phyloP scores from a whole-genome alignment of 2,329 filamentous ascomycete species.

The Thelonectria olida region DNA sequence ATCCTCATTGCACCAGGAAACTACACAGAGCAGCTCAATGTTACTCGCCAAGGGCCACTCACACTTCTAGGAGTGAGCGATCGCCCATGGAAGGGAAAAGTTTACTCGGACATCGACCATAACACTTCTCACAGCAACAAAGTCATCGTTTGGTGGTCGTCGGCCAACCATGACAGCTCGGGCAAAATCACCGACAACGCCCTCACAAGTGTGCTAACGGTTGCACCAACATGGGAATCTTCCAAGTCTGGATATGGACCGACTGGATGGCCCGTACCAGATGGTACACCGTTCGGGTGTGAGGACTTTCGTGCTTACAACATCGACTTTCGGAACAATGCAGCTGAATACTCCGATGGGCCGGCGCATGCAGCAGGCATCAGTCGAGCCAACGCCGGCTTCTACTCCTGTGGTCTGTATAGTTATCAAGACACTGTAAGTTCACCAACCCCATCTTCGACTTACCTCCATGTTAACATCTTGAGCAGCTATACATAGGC shows the following conservation, averaged over 20 bases:
- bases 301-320: constrained; percentile 73
- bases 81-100: constrained; percentile 43
- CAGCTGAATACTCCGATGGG: constrained; percentile 57
- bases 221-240: constrained; percentile 71
- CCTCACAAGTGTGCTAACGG: constrained; percentile 68
- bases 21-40: constrained; percentile 72
- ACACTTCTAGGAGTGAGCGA: constrained; percentile 68
- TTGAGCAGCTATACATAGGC: constrained; percentile 66
- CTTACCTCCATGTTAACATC: neutral
- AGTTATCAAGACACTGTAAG: constrained; percentile 72
- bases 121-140: constrained; percentile 52
- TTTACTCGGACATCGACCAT: constrained; percentile 53
- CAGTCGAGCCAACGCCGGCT: constrained; percentile 70
- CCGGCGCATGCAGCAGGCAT: constrained; percentile 68
- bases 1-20: constrained; percentile 69
- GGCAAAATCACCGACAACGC: constrained; percentile 63
- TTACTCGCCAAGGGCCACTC: constrained; percentile 68
- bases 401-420: constrained; percentile 72
- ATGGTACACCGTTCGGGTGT: constrained; percentile 70
- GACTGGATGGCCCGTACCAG: constrained; percentile 68
- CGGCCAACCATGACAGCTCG: constrained; percentile 56
- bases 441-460: no score
- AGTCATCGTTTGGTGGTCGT: constrained; percentile 67
- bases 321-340: constrained; percentile 70
- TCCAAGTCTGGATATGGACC: constrained; percentile 69